These are phyloP conservation scores for Oligophagozyma castellii DNA, from an alignment of 1,139 yeast genomes.

Conservation along the genomic window DNA sequence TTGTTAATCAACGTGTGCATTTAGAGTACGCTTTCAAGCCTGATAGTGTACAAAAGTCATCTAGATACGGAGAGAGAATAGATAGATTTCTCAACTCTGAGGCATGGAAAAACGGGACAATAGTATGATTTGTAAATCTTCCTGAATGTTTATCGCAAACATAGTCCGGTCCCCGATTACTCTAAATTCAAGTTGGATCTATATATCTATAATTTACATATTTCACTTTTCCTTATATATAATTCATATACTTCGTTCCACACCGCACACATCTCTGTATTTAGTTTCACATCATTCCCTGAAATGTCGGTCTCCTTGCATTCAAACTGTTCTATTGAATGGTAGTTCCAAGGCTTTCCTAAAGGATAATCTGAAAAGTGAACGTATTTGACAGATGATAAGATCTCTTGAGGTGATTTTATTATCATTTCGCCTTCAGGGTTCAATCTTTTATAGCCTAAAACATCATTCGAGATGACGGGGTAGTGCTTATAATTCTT, in stretches of 20 bases:
- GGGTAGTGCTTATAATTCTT: slow-evolving; percentile 10
- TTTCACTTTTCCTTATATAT: slow-evolving; percentile 6
- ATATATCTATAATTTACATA: slow-evolving; percentile 6
- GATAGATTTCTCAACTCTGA: slow-evolving; percentile 64
- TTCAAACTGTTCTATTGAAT: slow-evolving; percentile 10
- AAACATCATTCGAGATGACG: slow-evolving; percentile 13
- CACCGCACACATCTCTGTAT: slow-evolving; percentile 6
- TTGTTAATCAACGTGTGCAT: slow-evolving; percentile 51
- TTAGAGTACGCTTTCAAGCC: slow-evolving; percentile 66
- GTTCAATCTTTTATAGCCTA: slow-evolving; percentile 16
- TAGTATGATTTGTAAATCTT: slow-evolving; percentile 4
- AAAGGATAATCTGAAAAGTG: slow-evolving; percentile 23
- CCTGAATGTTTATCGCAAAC: no score
- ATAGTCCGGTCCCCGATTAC: no score
- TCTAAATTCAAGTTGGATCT: no score
- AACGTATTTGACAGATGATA: slow-evolving; percentile 17
- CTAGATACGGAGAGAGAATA: slow-evolving; percentile 64
- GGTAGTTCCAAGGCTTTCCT: slow-evolving; percentile 22
- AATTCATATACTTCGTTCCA: slow-evolving; percentile 14
- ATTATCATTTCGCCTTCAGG: slow-evolving; percentile 7
- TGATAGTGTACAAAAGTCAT: slow-evolving; percentile 34
- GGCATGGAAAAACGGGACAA: slow-evolving; percentile 32
- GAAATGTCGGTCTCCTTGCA: slow-evolving; percentile 9
- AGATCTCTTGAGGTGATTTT: slow-evolving; percentile 5
- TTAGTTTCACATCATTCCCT: slow-evolving; percentile 3